These are phyloP conservation scores for Neofusicoccum ribis DNA, from an alignment of 2,329 filamentous ascomycete genomes.

Conservation along the genomic window DNA sequence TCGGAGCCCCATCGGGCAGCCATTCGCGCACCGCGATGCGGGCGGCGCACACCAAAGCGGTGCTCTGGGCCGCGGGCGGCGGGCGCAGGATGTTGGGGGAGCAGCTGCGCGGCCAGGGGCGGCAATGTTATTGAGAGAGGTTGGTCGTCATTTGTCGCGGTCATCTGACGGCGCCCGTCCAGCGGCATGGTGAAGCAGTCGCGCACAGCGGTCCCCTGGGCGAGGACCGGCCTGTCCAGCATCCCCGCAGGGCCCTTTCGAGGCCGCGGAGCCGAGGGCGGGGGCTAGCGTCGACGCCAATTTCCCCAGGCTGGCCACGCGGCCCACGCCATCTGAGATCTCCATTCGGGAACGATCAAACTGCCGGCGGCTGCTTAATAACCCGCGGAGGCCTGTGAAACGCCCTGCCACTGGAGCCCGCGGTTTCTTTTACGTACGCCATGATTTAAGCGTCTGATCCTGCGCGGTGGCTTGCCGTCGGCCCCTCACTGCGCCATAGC, in stretches of 20 bases:
- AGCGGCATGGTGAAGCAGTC: background rate
- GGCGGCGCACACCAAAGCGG: background rate
- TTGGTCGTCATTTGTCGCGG: conserved; percentile 1
- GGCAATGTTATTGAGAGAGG: background rate
- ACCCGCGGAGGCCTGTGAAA: background rate
- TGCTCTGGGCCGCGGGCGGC: background rate
- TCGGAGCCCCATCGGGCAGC: background rate
- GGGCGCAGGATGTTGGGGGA: background rate
- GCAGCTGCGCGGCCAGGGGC: background rate
- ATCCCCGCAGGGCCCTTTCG: background rate
- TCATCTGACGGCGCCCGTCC: conserved; percentile 5
- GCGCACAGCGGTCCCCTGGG: background rate
- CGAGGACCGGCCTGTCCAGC: background rate
- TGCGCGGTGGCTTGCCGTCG: background rate
- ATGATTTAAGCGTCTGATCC: background rate
- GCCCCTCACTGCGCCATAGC: conserved; percentile 10
- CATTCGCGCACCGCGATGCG: background rate
- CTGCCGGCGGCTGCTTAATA: background rate
- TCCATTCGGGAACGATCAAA: background rate
- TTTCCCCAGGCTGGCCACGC: conserved; percentile 12
- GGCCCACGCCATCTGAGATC: conserved; percentile 3
- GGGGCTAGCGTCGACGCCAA: conserved; percentile 16
- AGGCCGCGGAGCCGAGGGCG: conserved; percentile 2
- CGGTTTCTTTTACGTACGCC: conserved; percentile 12
- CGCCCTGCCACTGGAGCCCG: background rate